Evolutionary conservation across 495 filamentous ascomycete species (phyloP), one percentile per base, ranked within the genome.

Genomic region (Talaromyces stipitatus): DNA sequence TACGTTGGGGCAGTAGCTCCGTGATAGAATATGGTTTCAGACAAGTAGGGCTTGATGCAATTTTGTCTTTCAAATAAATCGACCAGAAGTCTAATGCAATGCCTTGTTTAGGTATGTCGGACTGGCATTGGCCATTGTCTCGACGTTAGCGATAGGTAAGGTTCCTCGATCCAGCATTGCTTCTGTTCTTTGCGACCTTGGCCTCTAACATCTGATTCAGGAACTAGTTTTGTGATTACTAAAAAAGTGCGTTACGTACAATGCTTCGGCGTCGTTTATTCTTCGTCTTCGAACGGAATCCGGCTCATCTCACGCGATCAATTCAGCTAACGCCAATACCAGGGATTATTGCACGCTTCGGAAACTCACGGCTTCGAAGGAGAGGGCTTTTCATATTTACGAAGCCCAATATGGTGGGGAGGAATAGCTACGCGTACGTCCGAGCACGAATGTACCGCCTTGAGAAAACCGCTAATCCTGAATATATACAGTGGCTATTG

Each of bases 361-460:
- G 87, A 94, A 74, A 79, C 82, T 66, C 91, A 95, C 72, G 94
- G 95, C 32, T 98, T 97, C 68, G 91, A 96, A 66, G 94, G 95
- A 56, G 94, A 97, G 64, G 95, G 95, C 36, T 98, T 89, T 69
- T 82, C 88, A 71, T 98, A 98, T 74, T 65, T 98, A 58, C 88
- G 83, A 66, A 97, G 84, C 69, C 91, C 94, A 3, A 80, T 89
- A 68, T 98, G 94, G 94, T 98, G 94, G 94, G 86, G 78, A 36
- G 94, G 94, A 58, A 95, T 96, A 60, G 70, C 85, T 61, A 95
- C 89, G 65, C 81, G 91, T 95, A 85, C 65, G 85, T 43, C 24
- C 14, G 11, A 1, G 11, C 46, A 16, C 26, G 18, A 9, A 28
- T 52, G 58, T 47, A 48, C 29, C 52, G 22, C 11, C 28, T 27